A percentile compares a stretch with the other conserved stretches of the same genome.
These are phyloP conservation scores for Cercospora citrullina DNA, from an alignment of 2,329 filamentous ascomycete genomes.

Conservation along the genomic window DNA sequence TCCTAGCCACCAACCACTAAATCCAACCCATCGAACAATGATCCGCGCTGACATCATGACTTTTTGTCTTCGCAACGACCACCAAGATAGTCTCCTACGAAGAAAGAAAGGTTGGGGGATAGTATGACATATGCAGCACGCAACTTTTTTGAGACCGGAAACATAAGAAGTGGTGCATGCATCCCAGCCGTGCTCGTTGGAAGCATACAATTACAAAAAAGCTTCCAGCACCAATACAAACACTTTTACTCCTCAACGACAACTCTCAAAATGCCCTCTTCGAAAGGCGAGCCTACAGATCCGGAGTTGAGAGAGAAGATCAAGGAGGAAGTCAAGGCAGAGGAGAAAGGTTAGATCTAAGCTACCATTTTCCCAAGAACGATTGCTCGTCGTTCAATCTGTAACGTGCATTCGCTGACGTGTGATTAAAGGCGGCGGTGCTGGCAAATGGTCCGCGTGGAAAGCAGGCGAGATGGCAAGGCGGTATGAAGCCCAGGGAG, in stretches of 20 bases:
- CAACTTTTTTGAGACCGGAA: neutral
- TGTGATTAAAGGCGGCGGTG: conserved; percentile 31
- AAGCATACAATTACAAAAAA: too few relatives aligned
- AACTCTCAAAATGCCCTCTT: conserved; percentile 34
- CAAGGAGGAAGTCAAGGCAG: conserved; percentile 39
- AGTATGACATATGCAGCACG: neutral
- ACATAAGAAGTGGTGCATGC: neutral
- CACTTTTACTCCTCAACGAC: neutral
- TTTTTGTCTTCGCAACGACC: neutral
- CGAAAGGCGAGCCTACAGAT: conserved; percentile 38
- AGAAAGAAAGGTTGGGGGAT: neutral
- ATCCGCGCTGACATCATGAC: conserved; percentile 8
- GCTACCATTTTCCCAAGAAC: neutral
- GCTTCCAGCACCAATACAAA: neutral
- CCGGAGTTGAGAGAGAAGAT: conserved; percentile 37
- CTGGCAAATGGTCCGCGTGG: conserved; percentile 37
- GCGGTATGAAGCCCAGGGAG: conserved; percentile 37
- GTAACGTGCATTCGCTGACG: neutral
- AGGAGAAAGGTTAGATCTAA: conserved; percentile 34
- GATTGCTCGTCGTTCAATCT: neutral
- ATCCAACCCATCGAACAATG: neutral
- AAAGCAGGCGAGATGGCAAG: conserved; percentile 37
- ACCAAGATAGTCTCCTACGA: neutral
- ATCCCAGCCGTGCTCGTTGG: neutral
- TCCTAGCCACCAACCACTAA: neutral